These are phyloP conservation scores for Alternaria sp. DNA, from an alignment of 2,329 filamentous ascomycete genomes.

Conservation along the genomic window DNA sequence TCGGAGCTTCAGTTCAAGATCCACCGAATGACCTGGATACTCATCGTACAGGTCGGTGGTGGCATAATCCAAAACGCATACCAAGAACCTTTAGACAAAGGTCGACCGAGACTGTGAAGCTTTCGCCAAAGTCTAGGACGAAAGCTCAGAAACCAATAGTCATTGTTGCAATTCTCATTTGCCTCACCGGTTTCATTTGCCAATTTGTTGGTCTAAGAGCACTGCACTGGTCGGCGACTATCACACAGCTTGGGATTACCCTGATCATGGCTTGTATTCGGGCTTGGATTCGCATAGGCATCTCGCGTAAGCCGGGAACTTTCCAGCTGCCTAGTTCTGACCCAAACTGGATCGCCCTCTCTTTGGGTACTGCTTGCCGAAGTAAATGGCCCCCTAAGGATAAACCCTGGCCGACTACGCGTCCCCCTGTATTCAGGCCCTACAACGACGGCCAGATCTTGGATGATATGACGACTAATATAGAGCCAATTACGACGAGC, in stretches of 20 bases:
- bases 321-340: not conserved
- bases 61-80: too few species aligned
- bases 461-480: too few species aligned
- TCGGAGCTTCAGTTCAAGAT: not conserved
- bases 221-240: conserved; percentile 18
- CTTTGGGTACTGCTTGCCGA: too few species aligned
- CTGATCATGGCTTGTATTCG: conserved; percentile 9
- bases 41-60: too few species aligned
- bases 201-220: conserved; percentile 25
- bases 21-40: too few species aligned
- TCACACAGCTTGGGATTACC: conserved; percentile 18
- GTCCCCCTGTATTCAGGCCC: too few species aligned
- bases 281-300: conserved; percentile 9
- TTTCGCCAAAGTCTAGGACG: too few species aligned
- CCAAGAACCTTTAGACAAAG: too few species aligned
- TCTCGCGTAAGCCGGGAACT: not conserved
- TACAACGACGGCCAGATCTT: too few species aligned
- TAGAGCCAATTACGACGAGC: too few species aligned
- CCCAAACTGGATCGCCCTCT: not conserved
- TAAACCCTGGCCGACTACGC: not conserved
- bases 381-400: not conserved
- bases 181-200: not conserved
- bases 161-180: not conserved
- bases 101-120: too few species aligned
- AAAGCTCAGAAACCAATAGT: too few species aligned